Evolutionary conservation across 2,329 filamentous ascomycete species (phyloP).

Genomic region (Pseudopithomyces maydicus): DNA sequence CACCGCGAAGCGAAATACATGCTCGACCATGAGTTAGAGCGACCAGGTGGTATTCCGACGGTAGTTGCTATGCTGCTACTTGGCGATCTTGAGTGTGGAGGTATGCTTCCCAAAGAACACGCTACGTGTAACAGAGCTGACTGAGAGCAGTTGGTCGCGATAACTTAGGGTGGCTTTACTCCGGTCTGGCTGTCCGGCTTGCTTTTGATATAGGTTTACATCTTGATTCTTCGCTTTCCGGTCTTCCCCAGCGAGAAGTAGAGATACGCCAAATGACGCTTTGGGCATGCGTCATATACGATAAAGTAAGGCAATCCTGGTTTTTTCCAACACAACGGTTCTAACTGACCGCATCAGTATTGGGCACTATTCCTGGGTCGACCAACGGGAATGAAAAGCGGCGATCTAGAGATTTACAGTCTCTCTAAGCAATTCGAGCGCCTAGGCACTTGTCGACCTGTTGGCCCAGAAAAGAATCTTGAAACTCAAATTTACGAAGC

Average conservation of each 20-base stretch:
- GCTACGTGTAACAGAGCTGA: conserved; percentile 1
- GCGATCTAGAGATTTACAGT: conserved; percentile 57
- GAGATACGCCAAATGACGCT: conserved; percentile 58
- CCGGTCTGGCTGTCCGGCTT: conserved; percentile 45
- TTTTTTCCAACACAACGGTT: not conserved
- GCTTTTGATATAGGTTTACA: conserved; percentile 48
- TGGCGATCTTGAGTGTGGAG: conserved; percentile 59
- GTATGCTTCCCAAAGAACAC: conserved; percentile 10
- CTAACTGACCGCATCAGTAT: conserved; percentile 34
- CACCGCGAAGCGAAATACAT: conserved; percentile 61
- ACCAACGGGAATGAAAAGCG: conserved; percentile 59
- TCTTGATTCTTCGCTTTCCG: conserved; percentile 50
- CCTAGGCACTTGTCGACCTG: conserved; percentile 46
- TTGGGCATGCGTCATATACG: conserved; percentile 59
- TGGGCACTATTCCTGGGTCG: conserved; percentile 62
- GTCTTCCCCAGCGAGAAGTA: conserved; percentile 53
- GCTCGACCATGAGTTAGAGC: conserved; percentile 59
- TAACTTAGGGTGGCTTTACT: conserved; percentile 61
- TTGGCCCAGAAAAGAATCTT: conserved; percentile 38
- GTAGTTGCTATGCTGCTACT: conserved; percentile 59
- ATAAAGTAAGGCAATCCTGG: conserved; percentile 45
- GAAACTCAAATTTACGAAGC: conserved; percentile 56
- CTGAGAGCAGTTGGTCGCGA: conserved; percentile 53
- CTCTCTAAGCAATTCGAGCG: conserved; percentile 54
- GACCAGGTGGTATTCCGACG: conserved; percentile 58